Percentiles rank a stretch among this genome's conserved stretches.
These are phyloP conservation scores for Tricholoma hemisulphureum DNA, from an alignment of 768 basidiomycete species.

Conservation along the genomic window DNA sequence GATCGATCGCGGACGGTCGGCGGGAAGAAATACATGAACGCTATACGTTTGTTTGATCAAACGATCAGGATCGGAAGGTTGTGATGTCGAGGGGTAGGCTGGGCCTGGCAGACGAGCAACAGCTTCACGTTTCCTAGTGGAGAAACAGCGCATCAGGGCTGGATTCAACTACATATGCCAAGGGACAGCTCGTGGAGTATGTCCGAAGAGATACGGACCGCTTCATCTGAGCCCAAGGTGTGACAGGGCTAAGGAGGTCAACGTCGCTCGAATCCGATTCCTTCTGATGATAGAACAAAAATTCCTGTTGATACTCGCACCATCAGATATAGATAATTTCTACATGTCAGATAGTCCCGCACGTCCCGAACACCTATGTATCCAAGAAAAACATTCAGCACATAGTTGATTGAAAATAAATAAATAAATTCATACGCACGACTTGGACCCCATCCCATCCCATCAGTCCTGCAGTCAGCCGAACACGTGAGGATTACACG, in stretches of 20 bases:
- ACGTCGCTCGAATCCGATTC: slow-evolving; percentile 61
- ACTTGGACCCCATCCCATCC: slow-evolving; percentile 85
- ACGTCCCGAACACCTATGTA: slow-evolving; percentile 59
- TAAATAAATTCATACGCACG: slow-evolving; percentile 52
- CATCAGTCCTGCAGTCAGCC: slow-evolving; percentile 40
- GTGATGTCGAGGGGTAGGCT: slow-evolving; percentile 26
- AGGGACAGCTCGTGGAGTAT: neutral
- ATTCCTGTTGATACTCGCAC: slow-evolving; percentile 55
- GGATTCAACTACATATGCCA: neutral
- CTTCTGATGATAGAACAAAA: slow-evolving; percentile 82
- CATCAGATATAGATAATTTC: slow-evolving; percentile 14
- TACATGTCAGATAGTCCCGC: slow-evolving; percentile 32
- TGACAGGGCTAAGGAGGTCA: slow-evolving; percentile 55
- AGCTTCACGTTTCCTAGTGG: slow-evolving; percentile 16
- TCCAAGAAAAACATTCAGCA: slow-evolving; percentile 10
- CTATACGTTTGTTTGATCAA: slow-evolving; percentile 86
- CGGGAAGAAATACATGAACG: slow-evolving; percentile 65
- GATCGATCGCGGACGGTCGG: slow-evolving; percentile 48
- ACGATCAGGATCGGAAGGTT: slow-evolving; percentile 52
- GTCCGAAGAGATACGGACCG: slow-evolving; percentile 40
- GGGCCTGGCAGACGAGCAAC: slow-evolving; percentile 13
- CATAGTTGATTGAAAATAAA: neutral
- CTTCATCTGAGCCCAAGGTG: slow-evolving; percentile 76
- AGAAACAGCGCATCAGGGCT: neutral
- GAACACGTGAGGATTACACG: slow-evolving; percentile 4